A percentile compares a stretch with the other conserved stretches of the same genome.
These are phyloP conservation scores for Cercophora newfieldiana DNA, from an alignment of 495 filamentous ascomycete genomes.

Conservation along the genomic window DNA sequence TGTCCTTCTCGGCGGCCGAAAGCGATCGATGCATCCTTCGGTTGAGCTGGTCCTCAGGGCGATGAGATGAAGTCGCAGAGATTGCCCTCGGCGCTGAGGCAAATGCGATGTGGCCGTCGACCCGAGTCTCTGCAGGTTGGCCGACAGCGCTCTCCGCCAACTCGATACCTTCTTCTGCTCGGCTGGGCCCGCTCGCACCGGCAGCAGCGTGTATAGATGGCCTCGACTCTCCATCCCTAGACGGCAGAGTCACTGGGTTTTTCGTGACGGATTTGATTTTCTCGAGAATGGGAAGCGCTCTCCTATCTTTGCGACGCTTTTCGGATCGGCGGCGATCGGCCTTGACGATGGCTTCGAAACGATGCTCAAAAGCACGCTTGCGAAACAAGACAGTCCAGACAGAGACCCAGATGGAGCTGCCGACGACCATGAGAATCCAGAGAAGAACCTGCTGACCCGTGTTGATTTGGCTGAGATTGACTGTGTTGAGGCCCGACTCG, in stretches of 20 bases:
- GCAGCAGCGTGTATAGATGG: neutral
- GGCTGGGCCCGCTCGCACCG: neutral
- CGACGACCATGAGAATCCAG: conserved; percentile 70
- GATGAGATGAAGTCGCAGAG: neutral
- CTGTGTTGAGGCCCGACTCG: conserved; percentile 70
- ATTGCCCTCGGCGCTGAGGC: conserved; percentile 19
- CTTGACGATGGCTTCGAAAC: conserved; percentile 60
- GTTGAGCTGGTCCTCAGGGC: neutral
- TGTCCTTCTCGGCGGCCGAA: neutral
- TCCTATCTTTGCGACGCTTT: conserved; percentile 7
- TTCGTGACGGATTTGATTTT: conserved; percentile 20
- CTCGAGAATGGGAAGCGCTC: conserved; percentile 10
- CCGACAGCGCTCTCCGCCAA: neutral
- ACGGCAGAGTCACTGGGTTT: neutral
- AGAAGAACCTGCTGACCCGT: conserved; percentile 77
- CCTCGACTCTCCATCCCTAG: neutral
- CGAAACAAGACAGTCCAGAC: conserved; percentile 64
- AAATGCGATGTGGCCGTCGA: conserved; percentile 26
- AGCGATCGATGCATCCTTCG: neutral
- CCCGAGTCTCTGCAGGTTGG: neutral
- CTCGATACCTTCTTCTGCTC: neutral
- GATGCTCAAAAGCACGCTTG: conserved; percentile 68
- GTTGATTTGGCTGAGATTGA: conserved; percentile 36
- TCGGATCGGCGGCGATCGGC: conserved; percentile 37
- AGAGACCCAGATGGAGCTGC: conserved; percentile 67